These are phyloP conservation scores for Metarhizium brunneum DNA, from an alignment of 2,329 filamentous ascomycete species.

Conservation along the genomic window DNA sequence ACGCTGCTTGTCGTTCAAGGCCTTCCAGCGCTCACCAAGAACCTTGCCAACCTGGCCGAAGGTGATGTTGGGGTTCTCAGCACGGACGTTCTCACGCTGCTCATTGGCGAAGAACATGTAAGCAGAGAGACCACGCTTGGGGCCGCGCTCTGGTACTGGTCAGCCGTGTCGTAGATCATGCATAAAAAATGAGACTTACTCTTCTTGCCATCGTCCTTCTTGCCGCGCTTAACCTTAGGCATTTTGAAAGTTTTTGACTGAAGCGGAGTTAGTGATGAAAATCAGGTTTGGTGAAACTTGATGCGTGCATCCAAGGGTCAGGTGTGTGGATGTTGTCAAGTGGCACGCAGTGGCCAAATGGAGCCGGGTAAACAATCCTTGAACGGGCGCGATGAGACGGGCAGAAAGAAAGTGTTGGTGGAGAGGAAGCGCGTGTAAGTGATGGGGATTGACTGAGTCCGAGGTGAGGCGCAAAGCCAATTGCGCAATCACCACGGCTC, in stretches of 20 bases:
- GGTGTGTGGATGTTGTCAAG: neutral
- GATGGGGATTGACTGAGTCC: neutral
- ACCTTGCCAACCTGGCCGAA: constrained; percentile 99
- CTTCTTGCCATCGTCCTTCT: constrained; percentile 51
- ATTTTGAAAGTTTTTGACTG: constrained; percentile 34
- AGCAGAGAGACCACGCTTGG: constrained; percentile 97
- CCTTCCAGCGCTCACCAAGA: constrained; percentile 98
- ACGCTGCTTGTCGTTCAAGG: constrained; percentile 84
- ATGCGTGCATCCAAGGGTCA: neutral
- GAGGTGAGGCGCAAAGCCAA: constrained; percentile 19
- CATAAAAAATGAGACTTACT: constrained; percentile 30
- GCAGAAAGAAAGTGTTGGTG: neutral
- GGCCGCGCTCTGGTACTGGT: constrained; percentile 40
- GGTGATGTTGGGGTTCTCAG: constrained; percentile 95
- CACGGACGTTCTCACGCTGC: constrained; percentile 94
- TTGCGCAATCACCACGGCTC: constrained; percentile 3
- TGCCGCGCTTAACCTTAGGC: constrained; percentile 53
- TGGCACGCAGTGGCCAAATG: neutral
- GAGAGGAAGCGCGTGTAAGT: constrained; percentile 1
- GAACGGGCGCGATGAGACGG: neutral
- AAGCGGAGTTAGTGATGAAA: constrained; percentile 12
- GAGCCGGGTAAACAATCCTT: neutral
- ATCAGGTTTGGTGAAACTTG: neutral
- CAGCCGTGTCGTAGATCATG: constrained; percentile 24
- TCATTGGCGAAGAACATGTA: constrained; percentile 99